These are phyloP conservation scores for Smittium mucronatum DNA, from an alignment of 371 early-diverging fungal species.

Conservation along the genomic window DNA sequence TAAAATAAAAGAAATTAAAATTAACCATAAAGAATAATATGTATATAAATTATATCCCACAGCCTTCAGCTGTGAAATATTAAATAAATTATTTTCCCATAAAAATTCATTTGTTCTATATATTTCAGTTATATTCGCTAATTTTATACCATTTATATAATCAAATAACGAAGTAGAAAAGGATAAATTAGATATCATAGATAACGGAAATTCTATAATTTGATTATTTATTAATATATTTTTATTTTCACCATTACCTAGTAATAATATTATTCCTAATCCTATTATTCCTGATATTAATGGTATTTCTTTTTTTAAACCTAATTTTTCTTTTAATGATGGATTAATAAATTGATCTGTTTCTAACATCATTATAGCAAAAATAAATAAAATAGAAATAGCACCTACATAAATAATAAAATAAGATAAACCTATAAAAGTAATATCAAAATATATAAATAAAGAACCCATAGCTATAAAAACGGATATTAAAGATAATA, in stretches of 20 bases:
- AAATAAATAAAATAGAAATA: constrained; percentile 47
- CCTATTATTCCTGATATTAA: constrained; percentile 26
- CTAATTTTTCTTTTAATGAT: constrained; percentile 29
- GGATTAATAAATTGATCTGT: constrained; percentile 35
- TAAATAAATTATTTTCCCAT: constrained; percentile 34
- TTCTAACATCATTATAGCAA: constrained; percentile 49
- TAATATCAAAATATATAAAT: constrained; percentile 43
- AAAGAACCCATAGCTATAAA: constrained; percentile 44
- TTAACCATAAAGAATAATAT: constrained; percentile 33
- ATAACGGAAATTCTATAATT: background rate
- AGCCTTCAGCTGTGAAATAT: constrained; percentile 36
- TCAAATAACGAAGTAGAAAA: constrained; percentile 25
- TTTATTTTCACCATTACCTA: constrained; percentile 32
- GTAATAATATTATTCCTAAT: constrained; percentile 30
- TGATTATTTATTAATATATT: constrained; percentile 31
- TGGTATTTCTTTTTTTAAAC: constrained; percentile 36
- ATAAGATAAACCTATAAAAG: constrained; percentile 49
- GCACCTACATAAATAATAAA: constrained; percentile 50
- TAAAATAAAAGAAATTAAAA: constrained; percentile 33
- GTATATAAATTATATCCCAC: constrained; percentile 38
- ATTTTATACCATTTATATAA: constrained; percentile 31
- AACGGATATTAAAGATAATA: constrained; percentile 42
- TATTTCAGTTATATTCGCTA: constrained; percentile 27
- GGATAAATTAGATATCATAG: background rate
- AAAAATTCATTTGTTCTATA: constrained; percentile 24